Evolutionary conservation across 176 grass and related monocot species (phyloP).

Genomic region (Metroxylon sagu): DNA sequence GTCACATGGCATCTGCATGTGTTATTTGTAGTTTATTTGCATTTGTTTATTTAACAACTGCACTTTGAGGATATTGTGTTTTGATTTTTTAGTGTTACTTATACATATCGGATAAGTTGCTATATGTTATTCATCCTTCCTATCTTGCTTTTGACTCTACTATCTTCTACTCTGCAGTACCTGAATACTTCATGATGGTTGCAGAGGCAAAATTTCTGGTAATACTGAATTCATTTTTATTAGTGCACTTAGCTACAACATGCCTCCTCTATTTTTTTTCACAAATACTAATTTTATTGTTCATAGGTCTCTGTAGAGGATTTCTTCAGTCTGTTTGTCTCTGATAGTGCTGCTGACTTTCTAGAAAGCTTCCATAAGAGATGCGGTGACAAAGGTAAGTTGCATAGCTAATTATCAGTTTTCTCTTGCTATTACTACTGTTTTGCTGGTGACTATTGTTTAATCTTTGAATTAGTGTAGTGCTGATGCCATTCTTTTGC

Average conservation of each 20-base stretch:
- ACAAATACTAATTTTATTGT: conserved; percentile 19
- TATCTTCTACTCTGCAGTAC: conserved; percentile 36
- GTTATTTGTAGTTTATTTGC: too few relatives aligned
- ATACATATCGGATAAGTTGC: too few relatives aligned
- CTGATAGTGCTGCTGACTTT: conserved; percentile 65
- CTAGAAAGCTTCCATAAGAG: conserved; percentile 74
- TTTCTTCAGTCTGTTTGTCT: conserved; percentile 61
- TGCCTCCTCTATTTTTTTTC: conserved; percentile 15
- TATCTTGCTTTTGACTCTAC: neutral
- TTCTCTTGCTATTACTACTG: neutral
- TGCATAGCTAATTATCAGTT: too few relatives aligned
- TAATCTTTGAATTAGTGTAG: conserved; percentile 1
- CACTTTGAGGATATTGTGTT: too few relatives aligned
- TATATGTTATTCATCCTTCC: too few relatives aligned
- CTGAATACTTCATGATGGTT: conserved; percentile 58
- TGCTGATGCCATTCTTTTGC: conserved; percentile 15
- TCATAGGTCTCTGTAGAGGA: conserved; percentile 64
- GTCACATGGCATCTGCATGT: too few relatives aligned
- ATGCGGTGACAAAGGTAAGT: conserved; percentile 77
- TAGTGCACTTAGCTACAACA: neutral
- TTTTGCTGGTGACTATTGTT: neutral
- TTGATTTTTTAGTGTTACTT: too few relatives aligned
- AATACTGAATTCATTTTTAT: conserved; percentile 18
- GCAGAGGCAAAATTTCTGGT: conserved; percentile 74
- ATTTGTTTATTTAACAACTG: too few relatives aligned